phyloP scores from a whole-genome alignment of 768 basidiomycete genomes.

The Suillus clintonianus region DNA sequence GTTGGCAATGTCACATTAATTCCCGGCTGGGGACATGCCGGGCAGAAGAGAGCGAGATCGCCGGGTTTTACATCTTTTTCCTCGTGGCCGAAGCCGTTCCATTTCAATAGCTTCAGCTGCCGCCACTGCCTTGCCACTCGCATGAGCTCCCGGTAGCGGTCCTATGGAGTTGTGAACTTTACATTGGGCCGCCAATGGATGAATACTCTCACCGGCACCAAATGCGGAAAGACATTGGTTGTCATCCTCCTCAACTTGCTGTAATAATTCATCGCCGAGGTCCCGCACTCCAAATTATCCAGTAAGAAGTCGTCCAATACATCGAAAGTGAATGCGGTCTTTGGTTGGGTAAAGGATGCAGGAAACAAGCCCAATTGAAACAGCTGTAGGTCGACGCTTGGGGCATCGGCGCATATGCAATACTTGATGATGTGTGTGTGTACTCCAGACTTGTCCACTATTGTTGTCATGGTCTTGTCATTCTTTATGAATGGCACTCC shows the following conservation, averaged over 20 bases:
- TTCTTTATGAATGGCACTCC: too few relatives aligned
- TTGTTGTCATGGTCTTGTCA: background rate
- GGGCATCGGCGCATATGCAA: background rate
- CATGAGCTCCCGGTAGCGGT: constrained; percentile 20
- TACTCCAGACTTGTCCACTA: background rate
- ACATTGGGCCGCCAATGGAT: too few relatives aligned
- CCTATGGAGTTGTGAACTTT: background rate
- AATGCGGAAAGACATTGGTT: background rate
- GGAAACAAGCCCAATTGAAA: constrained; percentile 10
- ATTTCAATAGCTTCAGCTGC: background rate
- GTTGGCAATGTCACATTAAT: constrained; percentile 19
- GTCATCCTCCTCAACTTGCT: constrained; percentile 2
- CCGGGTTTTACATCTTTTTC: background rate
- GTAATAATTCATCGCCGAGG: constrained; percentile 2
- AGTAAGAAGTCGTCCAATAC: constrained; percentile 17
- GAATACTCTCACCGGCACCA: constrained; percentile 1
- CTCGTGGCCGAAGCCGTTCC: background rate
- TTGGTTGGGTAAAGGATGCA: constrained; percentile 6
- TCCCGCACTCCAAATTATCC: background rate
- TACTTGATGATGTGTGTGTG: background rate
- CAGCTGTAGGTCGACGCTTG: constrained; percentile 8
- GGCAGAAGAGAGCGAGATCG: constrained; percentile 1
- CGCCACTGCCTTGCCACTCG: constrained; percentile 16
- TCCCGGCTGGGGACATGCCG: constrained; percentile 25
- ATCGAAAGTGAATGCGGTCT: constrained; percentile 19